phyloP scores from a whole-genome alignment of 257 asterid species.

The Fraxinus excelsior region DNA sequence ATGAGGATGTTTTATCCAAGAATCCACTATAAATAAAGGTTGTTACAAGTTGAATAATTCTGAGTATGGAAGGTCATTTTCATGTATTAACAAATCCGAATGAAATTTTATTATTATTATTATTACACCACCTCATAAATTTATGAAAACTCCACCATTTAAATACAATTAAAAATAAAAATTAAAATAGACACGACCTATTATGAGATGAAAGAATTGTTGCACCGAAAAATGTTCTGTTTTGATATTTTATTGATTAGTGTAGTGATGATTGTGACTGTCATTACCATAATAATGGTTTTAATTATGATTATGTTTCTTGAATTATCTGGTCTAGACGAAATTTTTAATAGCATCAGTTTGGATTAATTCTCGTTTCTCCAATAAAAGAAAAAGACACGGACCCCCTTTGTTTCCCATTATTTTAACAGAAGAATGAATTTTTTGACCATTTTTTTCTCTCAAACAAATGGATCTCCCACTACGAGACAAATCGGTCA shows the following conservation, averaged over 20 bases:
- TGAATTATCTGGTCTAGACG: slow-evolving; percentile 11
- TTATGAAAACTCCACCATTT: not conserved
- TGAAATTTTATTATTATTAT: too few species aligned
- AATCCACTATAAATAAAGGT: too few species aligned
- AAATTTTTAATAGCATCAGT: slow-evolving; percentile 8
- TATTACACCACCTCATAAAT: not conserved
- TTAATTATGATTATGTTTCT: slow-evolving; percentile 39
- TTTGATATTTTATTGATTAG: not conserved
- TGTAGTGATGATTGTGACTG: slow-evolving; percentile 24
- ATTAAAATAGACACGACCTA: not conserved
- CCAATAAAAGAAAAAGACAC: not conserved
- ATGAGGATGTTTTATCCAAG: too few species aligned
- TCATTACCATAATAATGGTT: slow-evolving; percentile 28
- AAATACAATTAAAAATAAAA: too few species aligned
- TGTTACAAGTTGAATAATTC: too few species aligned
- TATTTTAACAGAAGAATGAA: too few species aligned
- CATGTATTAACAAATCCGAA: not conserved
- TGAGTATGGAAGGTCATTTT: too few species aligned
- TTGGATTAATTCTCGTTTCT: not conserved
- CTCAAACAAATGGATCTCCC: too few species aligned
- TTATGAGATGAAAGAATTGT: slow-evolving; percentile 27
- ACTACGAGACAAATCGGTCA: too few species aligned
- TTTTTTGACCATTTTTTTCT: too few species aligned
- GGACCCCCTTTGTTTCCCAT: too few species aligned
- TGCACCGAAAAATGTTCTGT: not conserved